Base-by-base conservation (phyloP, 2,329 filamentous ascomycete species). In the Verticillium klebahnii region DNA sequence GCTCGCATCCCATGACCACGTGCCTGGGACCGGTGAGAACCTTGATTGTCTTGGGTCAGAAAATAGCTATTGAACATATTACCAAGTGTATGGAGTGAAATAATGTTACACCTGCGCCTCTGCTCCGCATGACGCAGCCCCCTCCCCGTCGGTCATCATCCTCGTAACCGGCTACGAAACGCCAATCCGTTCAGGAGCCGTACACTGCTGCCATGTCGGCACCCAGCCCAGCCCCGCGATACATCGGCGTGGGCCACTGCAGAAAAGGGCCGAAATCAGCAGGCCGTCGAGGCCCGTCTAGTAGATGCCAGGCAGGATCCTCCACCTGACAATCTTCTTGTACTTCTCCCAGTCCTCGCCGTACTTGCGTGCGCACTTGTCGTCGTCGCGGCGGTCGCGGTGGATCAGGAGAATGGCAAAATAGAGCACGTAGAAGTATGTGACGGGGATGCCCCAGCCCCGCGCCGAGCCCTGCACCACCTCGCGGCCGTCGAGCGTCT, bases 391-490 rank as follows among this genome's bases (percentile, higher is more conserved):
- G 62, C 87, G 80, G 73, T 96, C 93, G 23, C 94, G 89, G 73
- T 97, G 94, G 60, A 97, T 80, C 12, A 98, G 82, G 65, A 98
- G 78, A 14, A 96, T 78, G 3, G 88, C 93, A 78, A 98, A 97
- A 80, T 97, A 98, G 8, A 96, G 70, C 68, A 97, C 83, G 78
- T 96, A 98, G 73, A 97, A 97, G 80, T 97, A 98, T 0, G 93
- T 97, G 67, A 97, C 85, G 56, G 93, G 79, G 77, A 93, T 93
- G 56, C 90, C 93, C 85, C 90, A 96, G 25, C 92, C 93, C 68
- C 84, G 86, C 36, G 91, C 89, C 31, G 88, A 86, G 39, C 89
- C 90, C 60, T 88, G 88, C 15, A 92, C 81, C 2, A 93, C 83
- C 68, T 89, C 85, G 14, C 85, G 83, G 31, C 86, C 85, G 64